These are phyloP conservation scores for Pseudotsuga menziesii DNA, from an alignment of 75 land plant species.

Conservation along the genomic window DNA sequence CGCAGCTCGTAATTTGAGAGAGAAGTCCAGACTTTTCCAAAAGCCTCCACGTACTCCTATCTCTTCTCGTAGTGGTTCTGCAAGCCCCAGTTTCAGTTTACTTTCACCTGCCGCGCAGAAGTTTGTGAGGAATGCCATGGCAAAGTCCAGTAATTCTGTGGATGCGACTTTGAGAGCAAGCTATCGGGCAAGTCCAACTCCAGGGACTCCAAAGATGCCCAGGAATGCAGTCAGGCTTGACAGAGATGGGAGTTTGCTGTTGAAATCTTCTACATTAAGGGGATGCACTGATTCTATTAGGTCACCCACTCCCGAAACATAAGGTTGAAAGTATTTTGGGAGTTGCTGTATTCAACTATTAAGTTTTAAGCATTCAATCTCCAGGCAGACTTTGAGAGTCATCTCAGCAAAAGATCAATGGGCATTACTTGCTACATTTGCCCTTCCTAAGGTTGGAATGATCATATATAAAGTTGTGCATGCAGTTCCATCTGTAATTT, in stretches of 20 bases:
- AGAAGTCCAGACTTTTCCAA: conserved; percentile 66
- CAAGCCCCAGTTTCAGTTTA: conserved; percentile 61
- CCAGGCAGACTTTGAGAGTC: no score
- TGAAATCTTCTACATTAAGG: conserved; percentile 68
- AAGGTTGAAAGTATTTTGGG: no score
- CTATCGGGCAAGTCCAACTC: conserved; percentile 69
- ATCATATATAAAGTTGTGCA: no score
- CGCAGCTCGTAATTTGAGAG: conserved; percentile 81
- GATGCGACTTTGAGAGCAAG: conserved; percentile 95
- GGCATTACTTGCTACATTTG: no score
- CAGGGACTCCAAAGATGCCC: conserved; percentile 58
- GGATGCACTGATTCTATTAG: conserved; percentile 44
- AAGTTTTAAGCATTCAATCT: no score
- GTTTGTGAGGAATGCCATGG: conserved; percentile 89
- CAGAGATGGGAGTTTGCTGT: conserved; percentile 49
- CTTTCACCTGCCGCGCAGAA: conserved; percentile 98
- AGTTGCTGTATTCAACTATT: no score
- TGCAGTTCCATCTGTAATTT: no score
- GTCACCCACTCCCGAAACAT: conserved; percentile 10
- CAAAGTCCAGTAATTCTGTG: conserved; percentile 66
- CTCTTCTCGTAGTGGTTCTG: conserved; percentile 59
- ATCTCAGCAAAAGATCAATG: no score
- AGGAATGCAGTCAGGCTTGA: conserved; percentile 61
- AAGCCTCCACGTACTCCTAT: conserved; percentile 62
- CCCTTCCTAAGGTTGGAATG: no score